phyloP scores from a whole-genome alignment of 179 eudicot species.

The Beta lomatogona region DNA sequence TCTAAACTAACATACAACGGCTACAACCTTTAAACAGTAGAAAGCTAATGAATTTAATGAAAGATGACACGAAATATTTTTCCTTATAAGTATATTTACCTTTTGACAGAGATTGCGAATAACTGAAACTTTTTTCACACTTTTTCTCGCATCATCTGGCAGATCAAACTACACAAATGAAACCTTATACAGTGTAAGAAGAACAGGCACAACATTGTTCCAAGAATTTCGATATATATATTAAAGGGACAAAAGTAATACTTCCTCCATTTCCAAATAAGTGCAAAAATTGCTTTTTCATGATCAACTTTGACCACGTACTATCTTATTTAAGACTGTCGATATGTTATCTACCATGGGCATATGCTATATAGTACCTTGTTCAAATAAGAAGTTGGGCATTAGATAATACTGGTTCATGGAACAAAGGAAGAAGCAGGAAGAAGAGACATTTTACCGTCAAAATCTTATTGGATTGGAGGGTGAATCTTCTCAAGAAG shows the following conservation, averaged over 20 bases:
- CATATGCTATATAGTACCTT: too few species aligned
- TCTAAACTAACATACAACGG: not conserved
- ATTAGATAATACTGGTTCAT: too few species aligned
- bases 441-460: too few species aligned
- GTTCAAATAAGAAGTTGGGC: too few species aligned
- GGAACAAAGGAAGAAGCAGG: too few species aligned
- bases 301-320: not conserved
- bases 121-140: conserved; percentile 85
- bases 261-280: too few species aligned
- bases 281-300: too few species aligned
- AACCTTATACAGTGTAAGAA: not conserved
- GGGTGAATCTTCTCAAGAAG: too few species aligned
- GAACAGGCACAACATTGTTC: not conserved
- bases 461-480: too few species aligned
- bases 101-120: conserved; percentile 90
- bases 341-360: too few species aligned
- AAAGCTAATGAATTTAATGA: not conserved
- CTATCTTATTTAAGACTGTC: too few species aligned
- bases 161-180: conserved; percentile 66
- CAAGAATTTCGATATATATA: not conserved
- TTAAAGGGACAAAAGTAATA: not conserved
- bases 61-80: not conserved
- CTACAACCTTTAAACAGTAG: not conserved
- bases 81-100: conserved; percentile 40
- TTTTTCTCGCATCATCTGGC: conserved; percentile 70